Conservation (phyloP, 2,329 filamentous ascomycete species). For the Hypoxylon rubiginosum region DNA sequence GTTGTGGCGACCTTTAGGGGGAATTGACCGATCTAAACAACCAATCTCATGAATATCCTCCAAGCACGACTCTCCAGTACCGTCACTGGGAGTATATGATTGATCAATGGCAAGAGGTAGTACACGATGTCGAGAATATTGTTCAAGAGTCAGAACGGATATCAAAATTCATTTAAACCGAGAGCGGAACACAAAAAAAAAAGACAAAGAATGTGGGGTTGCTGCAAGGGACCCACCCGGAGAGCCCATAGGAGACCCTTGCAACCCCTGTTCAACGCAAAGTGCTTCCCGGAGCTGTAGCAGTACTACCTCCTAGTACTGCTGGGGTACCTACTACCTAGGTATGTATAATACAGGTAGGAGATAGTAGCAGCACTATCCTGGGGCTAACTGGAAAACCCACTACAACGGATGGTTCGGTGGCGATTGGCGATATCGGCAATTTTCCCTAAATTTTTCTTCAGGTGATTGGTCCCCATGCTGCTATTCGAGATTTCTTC, state of each 20-base stretch:
- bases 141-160: slow-evolving; percentile 30
- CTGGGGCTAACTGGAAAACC: background rate
- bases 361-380: background rate
- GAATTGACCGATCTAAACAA: slow-evolving; percentile 18
- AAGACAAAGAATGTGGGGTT: slow-evolving; percentile 41
- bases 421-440: slow-evolving; percentile 42
- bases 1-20: background rate
- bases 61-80: slow-evolving; percentile 29
- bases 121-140: slow-evolving; percentile 23
- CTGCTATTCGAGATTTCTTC: slow-evolving; percentile 11
- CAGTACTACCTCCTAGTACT: background rate
- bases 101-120: slow-evolving; percentile 38
- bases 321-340: background rate
- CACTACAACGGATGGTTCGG: slow-evolving; percentile 13
- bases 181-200: slow-evolving; percentile 42
- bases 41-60: slow-evolving; percentile 18
- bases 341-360: background rate
- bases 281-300: background rate
- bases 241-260: background rate
- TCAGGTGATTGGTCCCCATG: slow-evolving; percentile 36
- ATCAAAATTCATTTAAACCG: slow-evolving; percentile 29
- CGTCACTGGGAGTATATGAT: slow-evolving; percentile 18
- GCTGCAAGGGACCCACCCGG: slow-evolving; percentile 21
- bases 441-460: slow-evolving; percentile 32
- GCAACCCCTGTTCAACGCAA: slow-evolving; percentile 16